Conservation (phyloP, 192 early-diverging fungal species). For the Chytriomyces sp. region DNA sequence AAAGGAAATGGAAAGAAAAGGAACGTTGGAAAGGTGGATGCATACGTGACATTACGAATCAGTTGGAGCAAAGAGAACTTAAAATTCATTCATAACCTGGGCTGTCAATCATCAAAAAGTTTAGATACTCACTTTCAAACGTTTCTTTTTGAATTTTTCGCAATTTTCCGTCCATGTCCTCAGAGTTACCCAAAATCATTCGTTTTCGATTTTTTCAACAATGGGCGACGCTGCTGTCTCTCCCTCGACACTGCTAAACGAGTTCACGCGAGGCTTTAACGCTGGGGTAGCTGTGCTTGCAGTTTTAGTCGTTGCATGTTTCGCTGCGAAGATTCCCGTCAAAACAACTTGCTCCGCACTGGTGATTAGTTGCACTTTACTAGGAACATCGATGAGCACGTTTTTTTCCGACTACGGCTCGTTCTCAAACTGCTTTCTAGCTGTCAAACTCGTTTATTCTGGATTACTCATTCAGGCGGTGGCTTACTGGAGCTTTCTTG, state of each 20-base stretch:
- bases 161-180: too few species aligned
- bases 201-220: too few species aligned
- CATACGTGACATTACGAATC: too few species aligned
- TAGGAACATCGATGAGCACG: not conserved
- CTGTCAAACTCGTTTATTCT: not conserved
- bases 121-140: too few species aligned
- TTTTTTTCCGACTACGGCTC: not conserved
- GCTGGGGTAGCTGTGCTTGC: not conserved
- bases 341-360: not conserved
- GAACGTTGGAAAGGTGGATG: too few species aligned
- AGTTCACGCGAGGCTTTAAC: not conserved
- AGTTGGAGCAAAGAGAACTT: too few species aligned
- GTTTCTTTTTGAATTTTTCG: too few species aligned
- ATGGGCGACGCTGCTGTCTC: too few species aligned
- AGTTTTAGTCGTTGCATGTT: not conserved
- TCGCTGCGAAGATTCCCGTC: not conserved
- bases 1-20: too few species aligned
- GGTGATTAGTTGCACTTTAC: not conserved
- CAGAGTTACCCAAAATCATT: too few species aligned
- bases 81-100: too few species aligned
- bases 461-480: not conserved
- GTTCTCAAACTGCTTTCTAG: not conserved
- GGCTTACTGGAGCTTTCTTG: not conserved
- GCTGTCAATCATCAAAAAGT: too few species aligned
- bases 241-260: not conserved